A percentile compares a stretch with the other conserved stretches of the same genome.
These are phyloP conservation scores for Aspergillus diversus DNA, from an alignment of 495 filamentous ascomycete genomes.

Conservation along the genomic window DNA sequence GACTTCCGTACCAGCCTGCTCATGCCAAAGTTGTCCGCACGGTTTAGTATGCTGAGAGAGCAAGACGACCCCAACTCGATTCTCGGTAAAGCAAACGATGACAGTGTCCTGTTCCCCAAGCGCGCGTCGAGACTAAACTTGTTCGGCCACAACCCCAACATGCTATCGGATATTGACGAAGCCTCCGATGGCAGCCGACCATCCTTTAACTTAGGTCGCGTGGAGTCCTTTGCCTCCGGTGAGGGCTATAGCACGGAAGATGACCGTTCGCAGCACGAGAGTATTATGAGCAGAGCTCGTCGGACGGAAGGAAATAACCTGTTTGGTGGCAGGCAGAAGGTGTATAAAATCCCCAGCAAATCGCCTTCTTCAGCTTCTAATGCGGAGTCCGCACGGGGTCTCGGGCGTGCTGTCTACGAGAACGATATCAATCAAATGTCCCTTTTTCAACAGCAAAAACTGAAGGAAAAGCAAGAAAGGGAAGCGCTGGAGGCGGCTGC, in stretches of 20 bases:
- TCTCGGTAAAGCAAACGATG: constrained; percentile 91
- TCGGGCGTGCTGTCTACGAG: constrained; percentile 77
- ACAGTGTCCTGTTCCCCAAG: constrained; percentile 85
- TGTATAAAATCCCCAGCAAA: constrained; percentile 82
- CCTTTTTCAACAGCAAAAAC: constrained; percentile 73
- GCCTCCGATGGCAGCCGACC: constrained; percentile 70
- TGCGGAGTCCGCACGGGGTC: constrained; percentile 45
- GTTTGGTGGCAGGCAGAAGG: constrained; percentile 95
- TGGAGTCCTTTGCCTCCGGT: constrained; percentile 57
- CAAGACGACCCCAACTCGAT: constrained; percentile 88
- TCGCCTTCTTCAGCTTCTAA: constrained; percentile 32
- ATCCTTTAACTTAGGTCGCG: constrained; percentile 54
- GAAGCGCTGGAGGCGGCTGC: constrained; percentile 2
- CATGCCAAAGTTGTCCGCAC: constrained; percentile 91
- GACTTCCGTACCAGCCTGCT: constrained; percentile 96
- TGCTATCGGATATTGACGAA: constrained; percentile 86
- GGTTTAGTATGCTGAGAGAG: constrained; percentile 95
- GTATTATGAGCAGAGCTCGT: constrained; percentile 82
- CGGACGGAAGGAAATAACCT: constrained; percentile 90
- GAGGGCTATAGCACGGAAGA: constrained; percentile 74
- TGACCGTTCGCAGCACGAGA: constrained; percentile 57
- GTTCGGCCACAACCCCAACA: constrained; percentile 51
- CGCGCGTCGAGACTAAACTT: constrained; percentile 71
- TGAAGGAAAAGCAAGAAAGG: constrained; percentile 59
- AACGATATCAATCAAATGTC: constrained; percentile 78